phyloP scores from a whole-genome alignment of 257 asterid species.

The Solanum paucissectum region DNA sequence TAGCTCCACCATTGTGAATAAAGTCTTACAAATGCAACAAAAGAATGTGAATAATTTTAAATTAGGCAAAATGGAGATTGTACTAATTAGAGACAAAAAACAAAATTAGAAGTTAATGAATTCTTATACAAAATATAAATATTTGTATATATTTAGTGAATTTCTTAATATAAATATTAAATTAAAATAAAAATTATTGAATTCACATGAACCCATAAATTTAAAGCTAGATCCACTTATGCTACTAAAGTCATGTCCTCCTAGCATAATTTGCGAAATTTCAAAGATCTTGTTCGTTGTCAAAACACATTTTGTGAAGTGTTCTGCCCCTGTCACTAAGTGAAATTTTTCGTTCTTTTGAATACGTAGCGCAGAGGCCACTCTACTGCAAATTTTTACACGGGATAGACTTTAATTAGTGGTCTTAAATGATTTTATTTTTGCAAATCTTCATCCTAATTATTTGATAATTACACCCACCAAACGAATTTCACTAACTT shows the following conservation, averaged over 20 bases:
- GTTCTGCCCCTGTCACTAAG: not conserved
- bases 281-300: too few relatives aligned
- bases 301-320: too few relatives aligned
- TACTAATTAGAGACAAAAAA: not conserved
- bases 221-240: not conserved
- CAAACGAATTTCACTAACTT: not conserved
- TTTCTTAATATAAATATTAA: too few relatives aligned
- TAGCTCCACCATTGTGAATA: not conserved
- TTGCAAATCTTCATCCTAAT: not conserved
- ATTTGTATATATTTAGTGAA: too few relatives aligned
- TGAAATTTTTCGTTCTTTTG: not conserved
- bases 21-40: not conserved
- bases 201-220: not conserved
- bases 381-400: not conserved
- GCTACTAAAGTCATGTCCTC: not conserved
- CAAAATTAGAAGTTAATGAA: not conserved
- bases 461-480: not conserved
- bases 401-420: not conserved
- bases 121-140: too few relatives aligned
- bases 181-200: too few relatives aligned
- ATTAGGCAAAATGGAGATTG: not conserved
- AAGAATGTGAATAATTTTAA: not conserved
- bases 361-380: not conserved
- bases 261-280: not conserved
- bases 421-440: not conserved